Conservation (phyloP, 2,329 filamentous ascomycete species). For the Clonostachys sp. region DNA sequence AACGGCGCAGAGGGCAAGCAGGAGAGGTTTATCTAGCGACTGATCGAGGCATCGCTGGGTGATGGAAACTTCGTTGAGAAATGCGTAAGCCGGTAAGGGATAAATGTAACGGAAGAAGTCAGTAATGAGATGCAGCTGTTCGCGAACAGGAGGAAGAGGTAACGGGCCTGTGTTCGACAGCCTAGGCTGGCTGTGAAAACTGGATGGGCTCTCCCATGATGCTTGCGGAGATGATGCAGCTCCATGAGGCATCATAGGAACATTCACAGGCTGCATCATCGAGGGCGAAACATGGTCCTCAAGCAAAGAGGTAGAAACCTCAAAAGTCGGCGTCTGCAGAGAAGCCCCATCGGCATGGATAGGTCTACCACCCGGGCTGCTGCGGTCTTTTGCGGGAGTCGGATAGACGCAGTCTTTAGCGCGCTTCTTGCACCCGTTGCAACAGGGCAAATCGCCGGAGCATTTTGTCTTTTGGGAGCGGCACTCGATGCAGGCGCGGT, state of each 20-base stretch:
- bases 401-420: conserved; percentile 15
- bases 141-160: conserved; percentile 4
- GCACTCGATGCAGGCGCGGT: conserved; percentile 36
- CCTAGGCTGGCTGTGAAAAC: background rate
- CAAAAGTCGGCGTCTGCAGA: too few species aligned
- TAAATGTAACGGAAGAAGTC: conserved; percentile 15
- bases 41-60: conserved; percentile 44
- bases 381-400: background rate
- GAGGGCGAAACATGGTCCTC: background rate
- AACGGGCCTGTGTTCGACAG: background rate
- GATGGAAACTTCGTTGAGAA: conserved; percentile 42
- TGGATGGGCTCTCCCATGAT: conserved; percentile 1
- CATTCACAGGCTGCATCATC: background rate
- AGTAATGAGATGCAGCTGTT: conserved; percentile 10
- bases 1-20: conserved; percentile 32
- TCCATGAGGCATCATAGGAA: background rate
- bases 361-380: background rate
- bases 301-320: too few species aligned
- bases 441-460: conserved; percentile 31
- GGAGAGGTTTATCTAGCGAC: conserved; percentile 37
- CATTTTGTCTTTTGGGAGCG: conserved; percentile 39
- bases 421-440: conserved; percentile 1
- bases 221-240: background rate
- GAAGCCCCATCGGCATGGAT: background rate
- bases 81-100: conserved; percentile 15